phyloP scores from a whole-genome alignment of 2,329 filamentous ascomycete species.

The Fusarium burgessii region DNA sequence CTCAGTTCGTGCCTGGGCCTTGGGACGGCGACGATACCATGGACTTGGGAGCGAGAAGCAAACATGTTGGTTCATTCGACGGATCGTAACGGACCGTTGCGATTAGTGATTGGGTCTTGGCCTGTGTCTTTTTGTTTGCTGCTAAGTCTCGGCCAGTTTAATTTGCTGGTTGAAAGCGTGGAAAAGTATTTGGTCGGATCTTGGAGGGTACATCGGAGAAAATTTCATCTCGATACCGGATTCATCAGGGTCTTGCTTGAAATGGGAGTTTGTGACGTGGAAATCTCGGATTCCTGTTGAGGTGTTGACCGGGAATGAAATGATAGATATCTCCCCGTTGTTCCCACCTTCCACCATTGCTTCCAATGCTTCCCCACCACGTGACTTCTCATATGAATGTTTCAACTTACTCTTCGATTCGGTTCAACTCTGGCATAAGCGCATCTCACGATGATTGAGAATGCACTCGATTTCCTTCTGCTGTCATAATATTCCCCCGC shows the following conservation, averaged over 20 bases:
- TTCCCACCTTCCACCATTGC: background rate
- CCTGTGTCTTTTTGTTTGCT: slow-evolving; percentile 19
- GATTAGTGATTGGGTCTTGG: slow-evolving; percentile 9
- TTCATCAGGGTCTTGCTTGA: background rate
- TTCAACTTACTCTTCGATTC: background rate
- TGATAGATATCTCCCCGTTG: background rate
- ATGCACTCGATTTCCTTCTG: background rate
- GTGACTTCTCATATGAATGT: background rate
- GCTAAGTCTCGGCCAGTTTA: slow-evolving; percentile 29
- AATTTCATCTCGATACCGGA: background rate
- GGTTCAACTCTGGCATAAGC: background rate
- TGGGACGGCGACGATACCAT: slow-evolving; percentile 19
- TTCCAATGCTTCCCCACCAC: background rate
- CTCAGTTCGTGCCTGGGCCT: slow-evolving; percentile 21
- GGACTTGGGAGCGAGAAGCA: slow-evolving; percentile 16
- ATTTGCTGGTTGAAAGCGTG: slow-evolving; percentile 1
- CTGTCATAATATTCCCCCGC: slow-evolving; percentile 1
- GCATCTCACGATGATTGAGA: background rate
- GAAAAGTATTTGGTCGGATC: background rate
- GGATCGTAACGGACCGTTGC: slow-evolving; percentile 8
- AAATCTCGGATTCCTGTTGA: background rate
- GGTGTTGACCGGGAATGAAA: background rate
- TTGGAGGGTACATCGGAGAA: background rate
- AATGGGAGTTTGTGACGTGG: slow-evolving; percentile 6
- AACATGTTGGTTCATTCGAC: slow-evolving; percentile 14